Conservation (phyloP, 148 eudicot genomes). For the Chenopodium album region DNA sequence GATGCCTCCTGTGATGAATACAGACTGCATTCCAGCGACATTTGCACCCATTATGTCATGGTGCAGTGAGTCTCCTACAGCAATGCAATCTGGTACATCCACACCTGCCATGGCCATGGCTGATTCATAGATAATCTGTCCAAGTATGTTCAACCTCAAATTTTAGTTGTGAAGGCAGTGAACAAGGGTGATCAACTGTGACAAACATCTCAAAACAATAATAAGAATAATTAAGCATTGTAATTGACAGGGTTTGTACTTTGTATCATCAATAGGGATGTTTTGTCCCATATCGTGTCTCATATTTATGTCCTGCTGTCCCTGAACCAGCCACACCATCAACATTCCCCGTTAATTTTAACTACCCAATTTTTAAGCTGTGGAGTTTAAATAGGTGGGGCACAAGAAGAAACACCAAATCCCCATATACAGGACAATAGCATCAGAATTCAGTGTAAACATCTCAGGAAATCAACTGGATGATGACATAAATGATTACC, state of each 20-base stretch:
- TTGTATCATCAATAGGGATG: not conserved
- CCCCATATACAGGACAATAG: not conserved
- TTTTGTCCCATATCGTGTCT: not conserved
- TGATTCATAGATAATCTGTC: constrained; percentile 72
- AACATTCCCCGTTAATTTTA: not conserved
- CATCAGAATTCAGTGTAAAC: not conserved
- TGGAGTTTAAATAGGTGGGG: not conserved
- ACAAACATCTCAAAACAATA: not conserved
- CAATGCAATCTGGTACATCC: constrained; percentile 72
- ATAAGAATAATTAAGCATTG: not conserved
- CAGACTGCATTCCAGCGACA: constrained; percentile 65
- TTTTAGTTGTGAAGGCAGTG: not conserved
- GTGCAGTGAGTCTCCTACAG: constrained; percentile 93
- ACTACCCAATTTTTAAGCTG: not conserved
- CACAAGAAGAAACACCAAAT: not conserved
- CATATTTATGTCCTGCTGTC: not conserved
- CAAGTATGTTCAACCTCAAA: not conserved
- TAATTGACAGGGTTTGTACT: not conserved
- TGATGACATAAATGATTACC: not conserved
- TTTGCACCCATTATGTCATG: constrained; percentile 96
- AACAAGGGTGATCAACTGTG: not conserved
- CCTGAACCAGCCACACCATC: not conserved
- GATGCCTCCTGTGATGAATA: constrained; percentile 70
- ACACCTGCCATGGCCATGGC: constrained; percentile 76
- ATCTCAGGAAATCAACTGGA: not conserved